Base-by-base conservation (phyloP, 108 stramenopile genomes). In the Craspedostauros australis region DNA sequence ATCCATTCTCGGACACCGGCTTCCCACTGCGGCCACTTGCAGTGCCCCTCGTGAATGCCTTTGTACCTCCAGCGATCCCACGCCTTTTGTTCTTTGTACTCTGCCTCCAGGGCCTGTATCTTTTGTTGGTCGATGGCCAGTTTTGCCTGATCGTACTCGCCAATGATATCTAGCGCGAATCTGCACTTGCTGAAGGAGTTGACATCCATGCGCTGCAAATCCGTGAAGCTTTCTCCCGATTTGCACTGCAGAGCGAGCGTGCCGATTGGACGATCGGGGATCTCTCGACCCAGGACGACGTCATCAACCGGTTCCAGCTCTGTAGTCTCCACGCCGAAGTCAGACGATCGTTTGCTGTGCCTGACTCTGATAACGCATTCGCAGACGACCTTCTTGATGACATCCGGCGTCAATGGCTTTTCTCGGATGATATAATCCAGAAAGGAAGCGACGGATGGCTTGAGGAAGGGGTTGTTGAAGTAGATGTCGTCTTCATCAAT, bases 31-130 rank as follows among this genome's bases (percentile, higher is more conserved):
- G 80, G 68, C 80, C 80, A 81, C 0, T 52, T 20, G 1, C 71
- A 45, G 42, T 64, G 55, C 23, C 80, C 79, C 31, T 62, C 63
- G 49, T 81, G 61, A 50, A 81, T 72, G 5, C 68, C 64, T 25
- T 62, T 61, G 60, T 42, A 64, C 43, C 80, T 46, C 70, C 68
- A 70, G 15, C 36, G 52, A 8, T 58, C 70, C 67, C 71, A 72
- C 18, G 63, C 46, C 31, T 68, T 71, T 45, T 47, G 47, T 28
- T 60, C 47, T 26, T 68, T 68, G 39, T 46, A 69, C 23, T 59
- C 39, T 9, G 25, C 25, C 43, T 77, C 65, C 5, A n/a, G n/a
- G n/a, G n/a, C n/a, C n/a, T n/a, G n/a, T n/a, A n/a, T n/a, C n/a
- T n/a, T n/a, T 58, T 61, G 65, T 37, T 38, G 24, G 22, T 38